Evolutionary conservation across 1,139 yeast genomes (phyloP), one percentile per base, ranked within the genome.

Genomic region (Kurtzmaniella quercitrusa): DNA sequence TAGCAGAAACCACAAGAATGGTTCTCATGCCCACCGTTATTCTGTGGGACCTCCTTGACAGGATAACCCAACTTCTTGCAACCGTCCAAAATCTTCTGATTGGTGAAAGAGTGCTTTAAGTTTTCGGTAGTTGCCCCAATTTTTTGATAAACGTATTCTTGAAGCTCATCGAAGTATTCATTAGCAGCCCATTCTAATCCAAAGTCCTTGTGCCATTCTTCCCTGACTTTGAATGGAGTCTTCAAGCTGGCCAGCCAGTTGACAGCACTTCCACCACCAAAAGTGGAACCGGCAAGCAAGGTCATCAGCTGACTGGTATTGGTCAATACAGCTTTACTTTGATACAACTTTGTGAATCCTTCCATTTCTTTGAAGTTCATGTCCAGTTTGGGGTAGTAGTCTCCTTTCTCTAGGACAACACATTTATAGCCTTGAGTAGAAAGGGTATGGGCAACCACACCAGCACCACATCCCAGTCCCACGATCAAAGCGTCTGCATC

Each of bases 241-340:
- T 65, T 70, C 46, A 79, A 56, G 50, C 77, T 68, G 10, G 84
- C 83, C n/a, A 79, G 72, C 85, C 85, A 79, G 57, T 79, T 79
- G 40, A 79, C 75, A 3, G 84, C 77, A 6, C 80, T 65, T 3
- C 84, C 85, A 10, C 85, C 85, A 8, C 85, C 85, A 49, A 79
- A 73, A 1, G 79, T 76, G 1, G 81, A 53, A 1, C 84, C 85
- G 0, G 84, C 82, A 42, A 78, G 58, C 3, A 77, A 50, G 23
- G 66, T 55, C 34, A 73, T 44, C 41, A 67, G 72, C 47, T 70
- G 77, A 41, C 63, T 63, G 3, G 56, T 46, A 9, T 69, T 52
- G 14, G 73, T 44, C 2, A 71, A 23, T 1, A 58, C 48, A 3
- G 81, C 82, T 1, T 57, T 54, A 17, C 54, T 51, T 55, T 79